These are phyloP conservation scores for Malbranchea cinnamomea DNA, from an alignment of 2,329 filamentous ascomycete species.

Conservation along the genomic window DNA sequence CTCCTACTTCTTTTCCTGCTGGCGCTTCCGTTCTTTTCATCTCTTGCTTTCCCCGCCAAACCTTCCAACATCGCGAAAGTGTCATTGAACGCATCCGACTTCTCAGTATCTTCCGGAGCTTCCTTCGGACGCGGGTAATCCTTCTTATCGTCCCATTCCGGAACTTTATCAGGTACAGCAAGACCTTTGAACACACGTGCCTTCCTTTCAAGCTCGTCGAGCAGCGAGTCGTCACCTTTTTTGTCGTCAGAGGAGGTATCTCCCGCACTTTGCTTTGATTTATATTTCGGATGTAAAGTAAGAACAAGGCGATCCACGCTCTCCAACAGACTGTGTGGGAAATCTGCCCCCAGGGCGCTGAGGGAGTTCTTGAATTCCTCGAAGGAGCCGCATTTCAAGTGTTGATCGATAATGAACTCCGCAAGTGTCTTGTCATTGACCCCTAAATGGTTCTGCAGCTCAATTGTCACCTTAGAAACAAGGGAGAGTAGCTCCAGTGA, in stretches of 20 bases:
- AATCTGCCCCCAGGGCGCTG: conserved; percentile 62
- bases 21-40: conserved; percentile 20
- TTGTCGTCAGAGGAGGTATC: conserved; percentile 26
- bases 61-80: conserved; percentile 85
- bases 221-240: conserved; percentile 26
- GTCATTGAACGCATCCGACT: conserved; percentile 66
- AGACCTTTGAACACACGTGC: conserved; percentile 82
- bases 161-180: conserved; percentile 64
- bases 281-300: conserved; percentile 84
- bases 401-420: conserved; percentile 89
- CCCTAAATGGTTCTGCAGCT: conserved; percentile 86
- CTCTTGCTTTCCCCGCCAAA: conserved; percentile 51
- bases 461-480: conserved; percentile 84
- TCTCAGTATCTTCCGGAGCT: conserved; percentile 24
- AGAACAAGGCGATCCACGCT: conserved; percentile 79
- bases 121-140: no score
- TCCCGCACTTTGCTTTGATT: conserved; percentile 33
- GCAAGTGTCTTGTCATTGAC: conserved; percentile 88
- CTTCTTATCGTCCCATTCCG: conserved; percentile 34
- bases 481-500: conserved; percentile 86
- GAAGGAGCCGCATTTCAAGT: conserved; percentile 56
- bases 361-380: conserved; percentile 63
- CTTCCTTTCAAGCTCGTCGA: conserved; percentile 49
- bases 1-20: conserved; percentile 40
- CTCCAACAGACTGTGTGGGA: conserved; percentile 73